Conservation (phyloP, 345 rosid species). For the Eutrema yunnanense region DNA sequence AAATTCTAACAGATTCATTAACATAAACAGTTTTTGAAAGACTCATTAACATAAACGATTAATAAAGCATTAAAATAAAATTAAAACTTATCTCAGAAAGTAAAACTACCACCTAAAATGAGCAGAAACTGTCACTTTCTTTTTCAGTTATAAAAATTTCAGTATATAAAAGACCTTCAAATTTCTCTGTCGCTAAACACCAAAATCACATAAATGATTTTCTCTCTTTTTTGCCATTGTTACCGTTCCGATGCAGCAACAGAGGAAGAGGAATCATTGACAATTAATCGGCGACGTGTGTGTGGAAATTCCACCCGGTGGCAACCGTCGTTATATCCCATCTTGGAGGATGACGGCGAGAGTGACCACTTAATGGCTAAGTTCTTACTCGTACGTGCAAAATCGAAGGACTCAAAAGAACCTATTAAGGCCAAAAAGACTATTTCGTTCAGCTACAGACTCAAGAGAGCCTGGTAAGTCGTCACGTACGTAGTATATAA, state of each 20-base stretch:
- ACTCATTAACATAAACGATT: background rate
- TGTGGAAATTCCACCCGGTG: conserved; percentile 8
- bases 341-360: conserved; percentile 4
- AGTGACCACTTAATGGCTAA: background rate
- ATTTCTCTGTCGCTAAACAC: background rate
- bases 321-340: conserved; percentile 27
- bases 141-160: background rate
- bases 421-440: background rate
- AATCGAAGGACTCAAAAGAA: conserved; percentile 18
- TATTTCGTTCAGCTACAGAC: background rate
- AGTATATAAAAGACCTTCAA: background rate
- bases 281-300: background rate
- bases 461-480: conserved; percentile 17
- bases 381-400: background rate
- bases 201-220: background rate
- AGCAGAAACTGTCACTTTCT: background rate
- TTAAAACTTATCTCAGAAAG: background rate
- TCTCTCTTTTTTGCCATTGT: conserved; percentile 9
- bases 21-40: background rate
- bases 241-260: background rate
- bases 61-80: background rate
- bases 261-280: background rate
- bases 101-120: background rate
- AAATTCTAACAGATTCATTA: background rate
- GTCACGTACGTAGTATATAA: background rate